Evolutionary conservation across 192 early-diverging fungal genomes (phyloP).

Genomic region (Podila horticola): DNA sequence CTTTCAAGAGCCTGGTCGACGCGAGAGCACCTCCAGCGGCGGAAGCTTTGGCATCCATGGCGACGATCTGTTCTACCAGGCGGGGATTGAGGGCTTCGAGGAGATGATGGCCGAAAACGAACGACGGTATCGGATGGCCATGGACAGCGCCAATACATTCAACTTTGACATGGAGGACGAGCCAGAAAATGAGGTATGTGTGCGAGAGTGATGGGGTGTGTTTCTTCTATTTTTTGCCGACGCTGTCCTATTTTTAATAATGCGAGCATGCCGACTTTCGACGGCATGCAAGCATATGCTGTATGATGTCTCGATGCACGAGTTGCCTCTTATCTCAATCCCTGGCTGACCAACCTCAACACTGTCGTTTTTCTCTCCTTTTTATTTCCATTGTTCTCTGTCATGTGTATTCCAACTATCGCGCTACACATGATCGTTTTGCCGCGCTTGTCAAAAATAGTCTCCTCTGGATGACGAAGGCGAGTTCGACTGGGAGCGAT

Average conservation of each 20-base stretch:
- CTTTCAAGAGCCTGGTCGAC: slow-evolving; percentile 45
- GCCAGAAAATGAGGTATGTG: background rate
- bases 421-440: background rate
- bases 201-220: background rate
- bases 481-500: slow-evolving; percentile 82
- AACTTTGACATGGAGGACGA: background rate
- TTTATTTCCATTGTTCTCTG: no score
- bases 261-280: background rate
- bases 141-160: background rate
- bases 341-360: background rate
- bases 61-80: background rate
- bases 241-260: slow-evolving; percentile 3
- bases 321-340: background rate
- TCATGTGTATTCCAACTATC: background rate
- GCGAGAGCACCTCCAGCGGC: slow-evolving; percentile 30
- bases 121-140: slow-evolving; percentile 15
- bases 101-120: slow-evolving; percentile 30
- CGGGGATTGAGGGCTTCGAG: slow-evolving; percentile 10
- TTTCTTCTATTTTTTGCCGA: slow-evolving; percentile 1
- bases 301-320: background rate
- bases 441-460: background rate
- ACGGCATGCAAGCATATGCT: no score
- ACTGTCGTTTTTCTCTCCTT: background rate
- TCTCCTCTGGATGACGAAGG: slow-evolving; percentile 16
- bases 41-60: background rate